Base-by-base conservation (phyloP, 129 eudicot genomes). In the Arctium lappa region DNA sequence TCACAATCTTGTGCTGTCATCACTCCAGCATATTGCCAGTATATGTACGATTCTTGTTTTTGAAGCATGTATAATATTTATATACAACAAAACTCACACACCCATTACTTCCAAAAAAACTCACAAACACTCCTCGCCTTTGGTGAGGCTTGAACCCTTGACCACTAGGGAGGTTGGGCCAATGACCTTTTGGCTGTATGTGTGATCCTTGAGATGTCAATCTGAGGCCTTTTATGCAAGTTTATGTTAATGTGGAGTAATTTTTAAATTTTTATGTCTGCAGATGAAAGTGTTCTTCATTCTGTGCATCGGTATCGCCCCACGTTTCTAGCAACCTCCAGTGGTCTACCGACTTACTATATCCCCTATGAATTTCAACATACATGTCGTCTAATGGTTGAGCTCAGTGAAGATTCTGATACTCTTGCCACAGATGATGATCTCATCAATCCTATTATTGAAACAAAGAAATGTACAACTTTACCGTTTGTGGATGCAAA, bases 251-350 rank as follows among this genome's bases (percentile, higher is more conserved):
- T 65, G 76, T 36, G 79, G 79, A 74, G 69, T 12, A 46, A 39
- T 39, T 88, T 27, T 78, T 8, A 13, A 9, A 46, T 11, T 70
- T 69, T 31, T 11, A 9, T 56, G 18, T 10, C 69, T 80, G 83
- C 92, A 95, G 99, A 95, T 86, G 97, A 95, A 50, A 92, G 88
- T 32, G 83, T 91, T 63, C 78, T 95, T 63, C 79, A 79, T 82
- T 75, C 91, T 22, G 73, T 95, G 88, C 99, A 95, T 79, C 97
- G 94, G 10, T 91, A 87, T 81, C 97, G 99, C n/a, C 99, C 99
- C 71, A 75, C 84, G 18, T 86, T 87, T 85, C 84, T 95, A 42
- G 80, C 88, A 80, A 81, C 69, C 68, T 88, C 93, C 29, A 75
- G 79, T 71, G 89, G 93, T 73, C 37, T 85, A 78, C 99, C 99